Conservation (phyloP, 345 rosid genomes). For the Boechera retrofracta region DNA sequence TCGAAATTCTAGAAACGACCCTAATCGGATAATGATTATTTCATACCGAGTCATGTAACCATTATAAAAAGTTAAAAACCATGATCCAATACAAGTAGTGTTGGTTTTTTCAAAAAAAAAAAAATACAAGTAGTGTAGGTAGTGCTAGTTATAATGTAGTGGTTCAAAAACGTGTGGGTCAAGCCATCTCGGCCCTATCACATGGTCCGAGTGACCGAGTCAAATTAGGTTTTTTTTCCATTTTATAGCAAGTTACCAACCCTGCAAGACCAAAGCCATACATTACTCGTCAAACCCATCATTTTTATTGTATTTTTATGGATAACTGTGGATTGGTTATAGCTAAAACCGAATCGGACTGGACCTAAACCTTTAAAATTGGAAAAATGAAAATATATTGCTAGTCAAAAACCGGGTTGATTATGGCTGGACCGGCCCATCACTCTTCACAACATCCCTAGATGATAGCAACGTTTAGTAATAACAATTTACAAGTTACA, state of each 20-base stretch:
- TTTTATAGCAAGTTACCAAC: neutral
- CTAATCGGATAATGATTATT: neutral
- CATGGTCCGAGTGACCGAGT: neutral
- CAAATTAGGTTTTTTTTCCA: neutral
- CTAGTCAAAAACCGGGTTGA: neutral
- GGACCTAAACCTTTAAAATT: neutral
- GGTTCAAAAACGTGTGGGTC: conserved; percentile 1
- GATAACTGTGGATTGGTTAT: neutral
- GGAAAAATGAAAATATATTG: neutral
- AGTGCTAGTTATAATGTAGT: neutral
- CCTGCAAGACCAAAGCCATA: neutral
- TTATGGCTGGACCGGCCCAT: neutral
- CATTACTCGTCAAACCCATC: neutral
- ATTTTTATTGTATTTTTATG: too few relatives aligned
- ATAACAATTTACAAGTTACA: neutral
- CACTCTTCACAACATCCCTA: neutral
- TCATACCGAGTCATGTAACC: conserved; percentile 2
- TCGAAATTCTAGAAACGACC: neutral
- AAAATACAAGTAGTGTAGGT: too few relatives aligned
- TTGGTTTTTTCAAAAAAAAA: neutral
- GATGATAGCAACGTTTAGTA: conserved; percentile 3
- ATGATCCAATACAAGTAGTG: neutral
- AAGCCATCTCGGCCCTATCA: neutral
- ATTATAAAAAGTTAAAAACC: neutral
- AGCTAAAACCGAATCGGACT: neutral